Percentiles rank a stretch among this genome's conserved stretches.
phyloP scores from a whole-genome alignment of 1,284 basidiomycete species.

The Leccinum huronense region DNA sequence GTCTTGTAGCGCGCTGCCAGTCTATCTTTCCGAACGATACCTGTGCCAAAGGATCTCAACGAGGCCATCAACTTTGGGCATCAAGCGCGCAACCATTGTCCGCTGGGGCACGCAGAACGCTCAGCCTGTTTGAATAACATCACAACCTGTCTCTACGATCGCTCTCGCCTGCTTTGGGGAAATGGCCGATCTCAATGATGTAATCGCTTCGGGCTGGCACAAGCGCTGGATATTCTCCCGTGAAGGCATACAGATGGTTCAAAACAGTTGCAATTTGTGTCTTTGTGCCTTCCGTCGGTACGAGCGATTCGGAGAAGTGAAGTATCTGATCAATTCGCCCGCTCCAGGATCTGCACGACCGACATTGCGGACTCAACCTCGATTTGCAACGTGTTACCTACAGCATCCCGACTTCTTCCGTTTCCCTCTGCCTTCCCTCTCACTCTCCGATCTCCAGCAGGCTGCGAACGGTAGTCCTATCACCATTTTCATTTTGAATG shows the following conservation, averaged over 20 bases:
- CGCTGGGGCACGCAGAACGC: background rate
- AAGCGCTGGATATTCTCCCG: background rate
- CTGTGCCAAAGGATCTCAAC: constrained; percentile 6
- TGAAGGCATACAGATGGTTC: background rate
- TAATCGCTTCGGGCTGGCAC: background rate
- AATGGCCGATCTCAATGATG: background rate
- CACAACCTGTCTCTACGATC: background rate
- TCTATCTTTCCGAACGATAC: background rate
- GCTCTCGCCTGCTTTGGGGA: background rate
- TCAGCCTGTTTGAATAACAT: background rate
- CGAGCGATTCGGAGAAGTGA: background rate
- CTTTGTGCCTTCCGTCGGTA: background rate
- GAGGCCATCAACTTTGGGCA: constrained; percentile 2
- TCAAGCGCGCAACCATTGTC: background rate
- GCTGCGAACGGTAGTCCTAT: background rate
- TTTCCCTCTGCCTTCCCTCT: constrained; percentile 2
- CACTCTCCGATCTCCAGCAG: background rate
- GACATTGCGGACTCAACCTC: background rate
- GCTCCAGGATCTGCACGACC: background rate
- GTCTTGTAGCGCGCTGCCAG: background rate
- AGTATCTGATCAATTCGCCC: background rate
- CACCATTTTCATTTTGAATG: background rate
- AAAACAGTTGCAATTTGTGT: background rate
- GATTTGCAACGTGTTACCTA: background rate
- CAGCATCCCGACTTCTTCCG: background rate